Evolutionary conservation across 1,139 yeast genomes (phyloP), one percentile per base, ranked within the genome.

Genomic region (Candida sp.): DNA sequence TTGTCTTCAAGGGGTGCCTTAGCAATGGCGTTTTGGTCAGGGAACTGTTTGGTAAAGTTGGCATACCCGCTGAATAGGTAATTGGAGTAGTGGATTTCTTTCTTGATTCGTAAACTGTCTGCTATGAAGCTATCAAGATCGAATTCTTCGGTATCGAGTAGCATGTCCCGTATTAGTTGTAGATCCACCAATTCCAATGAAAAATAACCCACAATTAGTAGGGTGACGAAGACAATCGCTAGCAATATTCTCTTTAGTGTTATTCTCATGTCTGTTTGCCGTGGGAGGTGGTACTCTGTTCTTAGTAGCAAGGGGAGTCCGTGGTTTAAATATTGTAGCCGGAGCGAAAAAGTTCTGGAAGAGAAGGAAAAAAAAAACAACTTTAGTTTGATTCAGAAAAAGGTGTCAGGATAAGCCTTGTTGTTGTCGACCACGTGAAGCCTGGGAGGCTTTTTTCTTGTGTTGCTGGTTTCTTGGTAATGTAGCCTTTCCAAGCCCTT

Each of bases 51-150:
- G 11, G 59, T 54, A 46, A 71, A 69, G 4, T 59, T 57, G 7
- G 63, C 60, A 49, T 66, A 63, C 11, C 63, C 65, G 28, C 60
- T 52, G 56, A 58, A 73, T 48, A 60, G 51, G 54, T 73, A 74
- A n/a, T 68, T 67, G 35, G 68, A 54, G 53, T 63, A 69, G 53
- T 75, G 77, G 35, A 75, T 54, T 5, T 53, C 48, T 5, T 56
- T 45, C 26, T 71, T 59, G 1, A 66, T 42, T 11, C 46, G 22
- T 49, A 59, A 60, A 30, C 53, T 46, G 17, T 52, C 53, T 4
- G 30, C 42, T 27, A 56, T 61, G 45, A 58, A 56, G 33, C 52
- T 45, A 5, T 56, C 57, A 28, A 47, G 48, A 28, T 52, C 42
- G 43, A 52, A 54, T 28, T 33, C 49, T 32, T 53, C 52, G 2